Evolutionary conservation across 2,329 filamentous ascomycete species (phyloP), one percentile per base, ranked within the genome.

Genomic region (Aspergillus piperis): DNA sequence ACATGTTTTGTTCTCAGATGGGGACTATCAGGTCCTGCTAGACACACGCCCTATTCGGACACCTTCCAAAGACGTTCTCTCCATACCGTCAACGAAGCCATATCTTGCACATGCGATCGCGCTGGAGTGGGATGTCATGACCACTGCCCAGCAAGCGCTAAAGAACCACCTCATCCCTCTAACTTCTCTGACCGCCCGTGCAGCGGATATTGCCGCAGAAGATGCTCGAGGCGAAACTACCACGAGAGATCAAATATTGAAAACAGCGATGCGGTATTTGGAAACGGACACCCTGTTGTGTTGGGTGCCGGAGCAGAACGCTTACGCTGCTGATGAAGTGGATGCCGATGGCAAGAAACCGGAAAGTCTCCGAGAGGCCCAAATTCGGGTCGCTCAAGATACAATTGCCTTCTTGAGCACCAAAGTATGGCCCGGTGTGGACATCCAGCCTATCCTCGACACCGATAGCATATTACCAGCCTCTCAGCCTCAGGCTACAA

Each of bases 281-380:
- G 88, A 92, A 69, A 98, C 95, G 1, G 95, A 99, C 78, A 93
- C 91, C 0, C 80, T 98, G 38, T 86, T 99, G 1, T 98, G 94
- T 84, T 96, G 92, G 91, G 92, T 86, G 17, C 88, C 88, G 0
- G 82, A 82, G 69, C 78, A 78, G 58, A 78, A 78, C 49, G 66
- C 79, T 61, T 77, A 83, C 72, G 82, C 86, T 42, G 80, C 81
- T 2, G 77, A 81, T 38, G 77, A 86, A 42, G 75, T 80, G 30
- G 70, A 74, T 3, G 76, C 74, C 47, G 81, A 82, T 58, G 81
- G 80, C 4, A 76, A 77, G 58, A 59, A 66, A 10, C 80, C 79
- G 38, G 81, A 87, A 69, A 86, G 84, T 7, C 82, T 99, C 55
- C 84, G 92, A 15, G 83, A 90, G 49, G 80, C 88, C 19, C 95